Percentiles rank a stretch among this genome's conserved stretches.
Conservation (phyloP, 371 early-diverging fungal species). For the Apophysomyces ossiformis region DNA sequence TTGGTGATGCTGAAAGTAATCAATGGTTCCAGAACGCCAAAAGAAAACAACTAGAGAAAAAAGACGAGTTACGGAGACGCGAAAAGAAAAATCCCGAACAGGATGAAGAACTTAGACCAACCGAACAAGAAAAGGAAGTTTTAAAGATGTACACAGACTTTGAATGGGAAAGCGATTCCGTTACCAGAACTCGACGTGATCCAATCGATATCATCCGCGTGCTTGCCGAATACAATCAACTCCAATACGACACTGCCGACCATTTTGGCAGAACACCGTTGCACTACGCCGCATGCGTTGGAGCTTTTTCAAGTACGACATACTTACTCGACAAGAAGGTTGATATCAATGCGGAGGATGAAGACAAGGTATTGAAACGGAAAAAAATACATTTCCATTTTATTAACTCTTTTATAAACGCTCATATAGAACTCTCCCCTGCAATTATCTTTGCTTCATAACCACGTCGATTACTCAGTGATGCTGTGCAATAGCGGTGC, state of each 20-base stretch:
- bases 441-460: slow-evolving; percentile 52
- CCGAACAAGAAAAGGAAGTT: slow-evolving; percentile 10
- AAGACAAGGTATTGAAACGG: slow-evolving; percentile 42
- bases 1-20: not conserved
- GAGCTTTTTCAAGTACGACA: slow-evolving; percentile 61
- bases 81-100: not conserved
- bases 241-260: slow-evolving; percentile 38
- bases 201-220: slow-evolving; percentile 62
- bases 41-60: not conserved
- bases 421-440: slow-evolving; percentile 47
- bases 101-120: not conserved
- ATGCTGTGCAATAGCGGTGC: slow-evolving; percentile 60
- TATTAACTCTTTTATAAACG: not conserved
- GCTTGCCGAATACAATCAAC: slow-evolving; percentile 22
- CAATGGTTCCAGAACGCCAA: slow-evolving; percentile 18
- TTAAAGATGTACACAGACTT: slow-evolving; percentile 17
- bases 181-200: slow-evolving; percentile 37
- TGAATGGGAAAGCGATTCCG: slow-evolving; percentile 19
- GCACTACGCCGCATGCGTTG: slow-evolving; percentile 64
- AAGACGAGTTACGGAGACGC: slow-evolving; percentile 7
- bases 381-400: not conserved
- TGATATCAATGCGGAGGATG: slow-evolving; percentile 46
- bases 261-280: slow-evolving; percentile 56
- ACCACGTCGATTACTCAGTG: slow-evolving; percentile 57
- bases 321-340: slow-evolving; percentile 42